A percentile compares a stretch with the other conserved stretches of the same genome.
Conservation (phyloP, 768 basidiomycete genomes). For the Pulveroboletus sp. region DNA sequence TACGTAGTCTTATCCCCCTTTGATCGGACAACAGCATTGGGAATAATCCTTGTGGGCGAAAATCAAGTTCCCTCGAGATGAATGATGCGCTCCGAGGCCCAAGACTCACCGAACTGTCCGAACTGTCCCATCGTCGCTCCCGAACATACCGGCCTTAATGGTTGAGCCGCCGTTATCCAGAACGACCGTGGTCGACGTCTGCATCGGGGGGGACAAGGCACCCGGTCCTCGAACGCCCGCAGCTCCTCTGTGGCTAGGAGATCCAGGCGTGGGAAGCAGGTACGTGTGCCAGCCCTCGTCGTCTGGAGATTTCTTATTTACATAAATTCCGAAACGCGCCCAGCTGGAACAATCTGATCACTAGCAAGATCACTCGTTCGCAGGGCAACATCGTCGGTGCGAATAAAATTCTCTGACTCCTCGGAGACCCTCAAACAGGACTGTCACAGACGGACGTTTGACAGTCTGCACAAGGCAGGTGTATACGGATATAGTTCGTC, state of each 20-base stretch:
- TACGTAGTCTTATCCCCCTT: constrained; percentile 80
- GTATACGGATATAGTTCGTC: not conserved
- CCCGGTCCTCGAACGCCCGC: not conserved
- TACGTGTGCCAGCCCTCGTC: too few species aligned
- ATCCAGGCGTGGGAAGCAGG: constrained; percentile 8
- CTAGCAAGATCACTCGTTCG: not conserved
- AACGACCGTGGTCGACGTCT: constrained; percentile 44
- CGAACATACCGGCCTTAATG: constrained; percentile 68
- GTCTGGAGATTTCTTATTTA: too few species aligned
- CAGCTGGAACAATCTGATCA: not conserved
- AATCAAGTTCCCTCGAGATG: not conserved
- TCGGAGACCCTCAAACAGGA: constrained; percentile 9
- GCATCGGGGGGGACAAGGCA: constrained; percentile 3
- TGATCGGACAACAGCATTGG: constrained; percentile 81
- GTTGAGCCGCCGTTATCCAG: constrained; percentile 86
- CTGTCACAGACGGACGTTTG: constrained; percentile 3
- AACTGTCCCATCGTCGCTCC: constrained; percentile 24
- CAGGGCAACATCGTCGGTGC: not conserved
- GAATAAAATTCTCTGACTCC: not conserved
- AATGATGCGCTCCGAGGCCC: not conserved
- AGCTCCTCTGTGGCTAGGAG: too few species aligned
- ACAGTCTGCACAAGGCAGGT: not conserved
- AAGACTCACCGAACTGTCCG: constrained; percentile 26
- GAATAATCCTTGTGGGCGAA: constrained; percentile 48
- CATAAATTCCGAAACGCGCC: too few species aligned